Percentiles rank a stretch among this genome's conserved stretches.
Conservation (phyloP, 208 protist genomes). For the Trypanosoma brucei region DNA sequence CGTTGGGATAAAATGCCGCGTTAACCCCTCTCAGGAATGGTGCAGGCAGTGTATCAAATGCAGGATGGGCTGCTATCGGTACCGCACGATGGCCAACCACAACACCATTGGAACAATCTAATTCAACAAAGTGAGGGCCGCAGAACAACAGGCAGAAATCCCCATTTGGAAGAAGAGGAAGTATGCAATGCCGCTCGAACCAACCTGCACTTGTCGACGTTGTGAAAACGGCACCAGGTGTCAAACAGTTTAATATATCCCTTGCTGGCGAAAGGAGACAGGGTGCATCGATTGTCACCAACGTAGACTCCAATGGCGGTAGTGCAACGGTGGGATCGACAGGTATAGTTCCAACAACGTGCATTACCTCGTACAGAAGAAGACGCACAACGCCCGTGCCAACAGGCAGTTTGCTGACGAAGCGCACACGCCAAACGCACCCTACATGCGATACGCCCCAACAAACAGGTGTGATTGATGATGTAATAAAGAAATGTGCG, state of each 20-base stretch:
- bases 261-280: slow-evolving; percentile 14
- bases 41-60: slow-evolving; percentile 46
- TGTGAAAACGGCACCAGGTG: slow-evolving; percentile 22
- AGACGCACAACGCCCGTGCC: slow-evolving; percentile 48
- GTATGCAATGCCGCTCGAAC: slow-evolving; percentile 33
- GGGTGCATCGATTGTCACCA: slow-evolving; percentile 23
- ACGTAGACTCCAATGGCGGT: neutral
- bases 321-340: slow-evolving; percentile 17
- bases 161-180: slow-evolving; percentile 32
- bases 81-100: slow-evolving; percentile 20
- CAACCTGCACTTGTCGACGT: slow-evolving; percentile 23
- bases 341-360: slow-evolving; percentile 4
- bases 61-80: slow-evolving; percentile 23
- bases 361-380: slow-evolving; percentile 42
- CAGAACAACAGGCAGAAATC: slow-evolving; percentile 46
- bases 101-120: slow-evolving; percentile 17
- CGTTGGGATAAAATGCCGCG: slow-evolving; percentile 55
- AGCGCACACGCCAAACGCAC: slow-evolving; percentile 65
- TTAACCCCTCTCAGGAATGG: slow-evolving; percentile 60
- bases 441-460: slow-evolving; percentile 39
- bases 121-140: slow-evolving; percentile 45
- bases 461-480: slow-evolving; percentile 18
- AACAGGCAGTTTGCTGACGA: slow-evolving; percentile 32
- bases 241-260: slow-evolving; percentile 15
- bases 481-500: slow-evolving; percentile 11